phyloP scores from a whole-genome alignment of 257 asterid species.

The Euphrasia confusa region DNA sequence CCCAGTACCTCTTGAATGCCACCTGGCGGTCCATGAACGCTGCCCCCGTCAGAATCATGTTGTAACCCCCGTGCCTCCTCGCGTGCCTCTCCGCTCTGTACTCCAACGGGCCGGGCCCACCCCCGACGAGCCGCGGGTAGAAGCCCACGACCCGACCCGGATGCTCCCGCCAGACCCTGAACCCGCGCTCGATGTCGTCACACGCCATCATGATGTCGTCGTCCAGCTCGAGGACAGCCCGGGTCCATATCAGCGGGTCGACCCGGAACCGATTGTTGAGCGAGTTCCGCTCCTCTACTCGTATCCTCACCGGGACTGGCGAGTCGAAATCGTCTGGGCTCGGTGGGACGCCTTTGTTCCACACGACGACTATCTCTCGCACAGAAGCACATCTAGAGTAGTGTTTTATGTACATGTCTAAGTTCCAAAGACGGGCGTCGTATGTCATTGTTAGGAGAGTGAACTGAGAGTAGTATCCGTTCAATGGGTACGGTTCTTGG shows the following conservation, averaged over 20 bases:
- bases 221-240: conserved; percentile 86
- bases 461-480: conserved; percentile 79
- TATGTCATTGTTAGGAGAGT: conserved; percentile 87
- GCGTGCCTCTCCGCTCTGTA: conserved; percentile 81
- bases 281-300: conserved; percentile 71
- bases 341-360: conserved; percentile 93
- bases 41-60: conserved; percentile 90
- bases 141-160: conserved; percentile 85
- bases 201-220: conserved; percentile 96
- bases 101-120: conserved; percentile 31
- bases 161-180: conserved; percentile 77
- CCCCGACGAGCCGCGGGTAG: conserved; percentile 65
- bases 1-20: conserved; percentile 85
- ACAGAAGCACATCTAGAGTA: conserved; percentile 92
- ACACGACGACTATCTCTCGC: conserved; percentile 91
- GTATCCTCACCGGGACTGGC: conserved; percentile 73
- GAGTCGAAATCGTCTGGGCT: conserved; percentile 58
- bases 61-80: conserved; percentile 64
- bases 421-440: conserved; percentile 93
- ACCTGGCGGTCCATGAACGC: conserved; percentile 56
- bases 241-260: conserved; percentile 71
- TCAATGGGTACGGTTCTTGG: conserved; percentile 64
- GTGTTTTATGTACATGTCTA: conserved; percentile 76
- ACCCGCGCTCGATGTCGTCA: conserved; percentile 89
- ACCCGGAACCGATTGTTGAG: conserved; percentile 76